These are phyloP conservation scores for Candida labiduridarum DNA, from an alignment of 1,139 yeast genomes.

Conservation along the genomic window DNA sequence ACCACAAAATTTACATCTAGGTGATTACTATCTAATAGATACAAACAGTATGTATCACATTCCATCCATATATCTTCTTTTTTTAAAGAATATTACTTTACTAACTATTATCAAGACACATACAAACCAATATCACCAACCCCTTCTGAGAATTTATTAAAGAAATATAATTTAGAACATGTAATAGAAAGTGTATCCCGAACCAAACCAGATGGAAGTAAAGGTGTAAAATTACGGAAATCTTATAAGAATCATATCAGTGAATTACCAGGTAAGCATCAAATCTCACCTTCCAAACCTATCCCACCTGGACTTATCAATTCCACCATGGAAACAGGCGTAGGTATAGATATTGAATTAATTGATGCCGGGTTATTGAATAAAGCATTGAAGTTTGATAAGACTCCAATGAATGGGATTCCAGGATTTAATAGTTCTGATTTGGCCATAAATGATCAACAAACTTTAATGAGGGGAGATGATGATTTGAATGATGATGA, in stretches of 20 bases:
- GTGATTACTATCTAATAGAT: conserved; percentile 26
- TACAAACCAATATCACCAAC: conserved; percentile 61
- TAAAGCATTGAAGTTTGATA: conserved; percentile 62
- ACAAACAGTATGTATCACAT: conserved; percentile 22
- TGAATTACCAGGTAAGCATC: conserved; percentile 83
- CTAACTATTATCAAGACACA: conserved; percentile 24
- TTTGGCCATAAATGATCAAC: conserved; percentile 63
- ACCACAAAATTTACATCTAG: conserved; percentile 7
- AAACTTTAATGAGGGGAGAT: conserved; percentile 45
- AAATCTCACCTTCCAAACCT: conserved; percentile 58
- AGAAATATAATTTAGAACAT: conserved; percentile 65
- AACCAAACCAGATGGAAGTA: conserved; percentile 84
- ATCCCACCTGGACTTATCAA: conserved; percentile 56
- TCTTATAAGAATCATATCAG: conserved; percentile 90
- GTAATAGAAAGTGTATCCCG: conserved; percentile 83
- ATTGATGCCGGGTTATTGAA: conserved; percentile 53
- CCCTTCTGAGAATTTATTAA: conserved; percentile 69
- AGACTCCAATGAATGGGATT: conserved; percentile 69
- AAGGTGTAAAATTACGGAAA: conserved; percentile 88
- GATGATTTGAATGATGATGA: conserved; percentile 50
- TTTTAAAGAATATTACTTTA: neutral
- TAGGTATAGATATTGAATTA: conserved; percentile 42
- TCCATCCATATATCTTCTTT: neutral
- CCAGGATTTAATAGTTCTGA: conserved; percentile 77
- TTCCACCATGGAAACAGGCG: conserved; percentile 44